phyloP scores from a whole-genome alignment of 306 rosid genomes.

The Erythrophleum fordii region DNA sequence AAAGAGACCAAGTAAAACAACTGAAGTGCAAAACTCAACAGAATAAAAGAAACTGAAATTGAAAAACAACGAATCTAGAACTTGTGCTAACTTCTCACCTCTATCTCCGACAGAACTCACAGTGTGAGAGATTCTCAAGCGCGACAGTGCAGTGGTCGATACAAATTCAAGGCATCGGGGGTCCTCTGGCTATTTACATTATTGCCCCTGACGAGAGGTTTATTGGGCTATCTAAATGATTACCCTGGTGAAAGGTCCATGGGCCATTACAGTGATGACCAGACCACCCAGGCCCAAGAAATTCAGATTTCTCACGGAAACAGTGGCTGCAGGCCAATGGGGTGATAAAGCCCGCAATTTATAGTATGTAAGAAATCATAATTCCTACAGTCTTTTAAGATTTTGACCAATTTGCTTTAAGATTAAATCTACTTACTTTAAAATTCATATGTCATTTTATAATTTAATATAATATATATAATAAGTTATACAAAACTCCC shows the following conservation, averaged over 20 bases:
- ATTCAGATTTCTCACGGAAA: background rate
- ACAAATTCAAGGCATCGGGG: background rate
- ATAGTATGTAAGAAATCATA: no score
- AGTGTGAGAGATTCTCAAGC: constrained; percentile 29
- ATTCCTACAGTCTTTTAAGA: no score
- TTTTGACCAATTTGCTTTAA: no score
- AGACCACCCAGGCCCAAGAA: background rate
- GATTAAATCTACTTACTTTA: no score
- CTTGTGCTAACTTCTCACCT: background rate
- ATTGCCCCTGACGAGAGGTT: background rate
- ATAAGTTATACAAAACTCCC: no score
- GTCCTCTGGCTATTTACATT: background rate
- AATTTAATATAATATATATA: no score
- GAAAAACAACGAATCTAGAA: background rate
- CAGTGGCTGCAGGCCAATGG: no score
- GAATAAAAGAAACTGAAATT: background rate
- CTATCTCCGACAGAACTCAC: background rate
- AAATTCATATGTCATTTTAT: no score
- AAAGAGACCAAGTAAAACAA: background rate
- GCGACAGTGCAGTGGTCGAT: no score
- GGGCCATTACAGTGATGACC: background rate
- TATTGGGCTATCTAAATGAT: no score
- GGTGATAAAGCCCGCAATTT: background rate
- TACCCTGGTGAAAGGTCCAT: background rate
- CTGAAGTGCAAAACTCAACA: constrained; percentile 10